A percentile compares a stretch with the other conserved stretches of the same genome.
These are phyloP conservation scores for Fusarium verrucosum DNA, from an alignment of 2,329 filamentous ascomycete genomes.

Conservation along the genomic window DNA sequence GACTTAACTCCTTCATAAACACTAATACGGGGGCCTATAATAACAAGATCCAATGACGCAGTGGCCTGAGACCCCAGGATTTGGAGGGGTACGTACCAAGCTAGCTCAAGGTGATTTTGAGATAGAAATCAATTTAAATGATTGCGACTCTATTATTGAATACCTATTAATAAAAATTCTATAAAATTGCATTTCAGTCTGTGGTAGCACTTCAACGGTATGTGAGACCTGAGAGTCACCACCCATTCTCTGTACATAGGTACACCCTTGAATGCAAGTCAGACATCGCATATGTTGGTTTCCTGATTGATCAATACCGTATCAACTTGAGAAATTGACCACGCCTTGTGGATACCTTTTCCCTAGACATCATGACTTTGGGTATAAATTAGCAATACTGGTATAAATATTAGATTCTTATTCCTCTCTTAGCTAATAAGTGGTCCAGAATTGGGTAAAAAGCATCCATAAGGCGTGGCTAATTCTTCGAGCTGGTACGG, in stretches of 20 bases:
- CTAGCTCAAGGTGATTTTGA: neutral
- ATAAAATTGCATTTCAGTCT: neutral
- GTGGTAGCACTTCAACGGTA: constrained; percentile 4
- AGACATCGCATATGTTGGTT: neutral
- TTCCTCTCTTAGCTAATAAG: too few species aligned
- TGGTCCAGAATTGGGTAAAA: too few species aligned
- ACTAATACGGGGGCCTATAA: constrained; percentile 29
- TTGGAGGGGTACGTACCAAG: constrained; percentile 30
- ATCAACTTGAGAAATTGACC: too few species aligned
- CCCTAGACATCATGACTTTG: too few species aligned
- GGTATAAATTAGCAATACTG: too few species aligned
- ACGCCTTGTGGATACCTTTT: too few species aligned
- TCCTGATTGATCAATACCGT: too few species aligned
- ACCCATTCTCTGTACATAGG: neutral
- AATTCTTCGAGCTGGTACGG: too few species aligned
- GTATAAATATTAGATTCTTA: too few species aligned
- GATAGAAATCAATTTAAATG: neutral
- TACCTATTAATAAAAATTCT: too few species aligned
- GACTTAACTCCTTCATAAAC: too few species aligned
- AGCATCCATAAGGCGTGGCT: too few species aligned
- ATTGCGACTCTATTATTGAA: neutral
- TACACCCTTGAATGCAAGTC: neutral
- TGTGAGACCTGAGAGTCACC: constrained; percentile 19
- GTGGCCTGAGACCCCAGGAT: constrained; percentile 34
- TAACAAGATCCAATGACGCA: constrained; percentile 41